Evolutionary conservation across 345 rosid species (phyloP).

Genomic region (Populus alba): DNA sequence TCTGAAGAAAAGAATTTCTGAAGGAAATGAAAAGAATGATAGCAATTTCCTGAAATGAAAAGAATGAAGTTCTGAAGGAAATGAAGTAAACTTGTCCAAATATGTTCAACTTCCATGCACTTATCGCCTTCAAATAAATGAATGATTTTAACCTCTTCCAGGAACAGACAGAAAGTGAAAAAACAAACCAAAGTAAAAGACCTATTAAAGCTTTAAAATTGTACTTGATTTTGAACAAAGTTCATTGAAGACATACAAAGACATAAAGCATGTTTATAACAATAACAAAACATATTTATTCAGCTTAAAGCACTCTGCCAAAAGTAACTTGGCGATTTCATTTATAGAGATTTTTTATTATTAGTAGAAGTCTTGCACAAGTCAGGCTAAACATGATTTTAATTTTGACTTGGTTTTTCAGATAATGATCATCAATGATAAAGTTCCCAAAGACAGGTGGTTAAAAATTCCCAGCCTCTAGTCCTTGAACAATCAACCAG

Average conservation of each 20-base stretch:
- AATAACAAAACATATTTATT: background rate
- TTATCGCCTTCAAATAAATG: background rate
- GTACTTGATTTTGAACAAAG: background rate
- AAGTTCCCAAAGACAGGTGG: background rate
- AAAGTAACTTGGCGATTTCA: background rate
- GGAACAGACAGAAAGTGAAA: background rate
- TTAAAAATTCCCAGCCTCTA: background rate
- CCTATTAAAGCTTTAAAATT: background rate
- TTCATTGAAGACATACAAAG: background rate
- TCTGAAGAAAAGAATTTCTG: background rate
- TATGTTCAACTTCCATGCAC: background rate
- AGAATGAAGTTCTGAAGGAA: background rate
- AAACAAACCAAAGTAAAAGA: background rate
- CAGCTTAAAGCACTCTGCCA: background rate
- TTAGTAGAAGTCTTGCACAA: background rate
- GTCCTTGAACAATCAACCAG: background rate
- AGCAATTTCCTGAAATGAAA: background rate
- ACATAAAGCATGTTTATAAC: background rate
- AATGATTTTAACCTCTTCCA: background rate
- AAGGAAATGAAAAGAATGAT: background rate
- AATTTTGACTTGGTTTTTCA: background rate
- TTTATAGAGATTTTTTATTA: background rate
- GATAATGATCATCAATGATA: background rate
- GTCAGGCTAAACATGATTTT: background rate
- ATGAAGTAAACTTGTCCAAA: background rate